Conservation (phyloP, 768 basidiomycete species). For the Boletus fagicola region DNA sequence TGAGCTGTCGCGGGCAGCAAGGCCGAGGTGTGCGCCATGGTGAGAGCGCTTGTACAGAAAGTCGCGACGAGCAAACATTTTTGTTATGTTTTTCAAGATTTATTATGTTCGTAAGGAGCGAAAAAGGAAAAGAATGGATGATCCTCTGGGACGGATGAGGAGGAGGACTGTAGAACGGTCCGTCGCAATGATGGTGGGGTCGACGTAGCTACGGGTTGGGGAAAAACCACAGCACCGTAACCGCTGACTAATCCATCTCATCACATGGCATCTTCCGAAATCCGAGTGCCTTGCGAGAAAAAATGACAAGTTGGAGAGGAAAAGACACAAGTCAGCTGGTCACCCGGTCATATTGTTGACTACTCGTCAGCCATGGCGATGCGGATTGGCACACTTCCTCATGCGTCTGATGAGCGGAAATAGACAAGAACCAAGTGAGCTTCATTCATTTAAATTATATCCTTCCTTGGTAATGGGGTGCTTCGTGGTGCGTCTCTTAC, state of each 20-base stretch:
- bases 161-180: not conserved
- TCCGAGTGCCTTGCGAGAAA: not conserved
- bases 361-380: not conserved
- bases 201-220: not conserved
- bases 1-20: conserved; percentile 9
- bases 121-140: conserved; percentile 20
- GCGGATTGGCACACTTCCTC: not conserved
- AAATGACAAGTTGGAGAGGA: not conserved
- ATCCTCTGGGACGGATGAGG: not conserved
- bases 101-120: conserved; percentile 26
- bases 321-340: not conserved
- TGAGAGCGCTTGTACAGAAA: conserved; percentile 19
- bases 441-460: not conserved
- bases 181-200: not conserved
- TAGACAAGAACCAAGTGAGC: conserved; percentile 7
- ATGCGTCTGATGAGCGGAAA: conserved; percentile 7
- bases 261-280: not conserved
- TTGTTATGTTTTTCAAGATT: not conserved
- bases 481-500: not conserved
- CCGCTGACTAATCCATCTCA: conserved; percentile 12
- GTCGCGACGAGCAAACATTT: conserved; percentile 16
- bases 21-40: conserved; percentile 5
- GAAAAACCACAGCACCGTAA: not conserved
- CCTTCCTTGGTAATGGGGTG: conserved; percentile 9
- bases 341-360: not conserved